These are phyloP conservation scores for Myriosclerotinia scirpicola DNA, from an alignment of 2,329 filamentous ascomycete species.

Conservation along the genomic window DNA sequence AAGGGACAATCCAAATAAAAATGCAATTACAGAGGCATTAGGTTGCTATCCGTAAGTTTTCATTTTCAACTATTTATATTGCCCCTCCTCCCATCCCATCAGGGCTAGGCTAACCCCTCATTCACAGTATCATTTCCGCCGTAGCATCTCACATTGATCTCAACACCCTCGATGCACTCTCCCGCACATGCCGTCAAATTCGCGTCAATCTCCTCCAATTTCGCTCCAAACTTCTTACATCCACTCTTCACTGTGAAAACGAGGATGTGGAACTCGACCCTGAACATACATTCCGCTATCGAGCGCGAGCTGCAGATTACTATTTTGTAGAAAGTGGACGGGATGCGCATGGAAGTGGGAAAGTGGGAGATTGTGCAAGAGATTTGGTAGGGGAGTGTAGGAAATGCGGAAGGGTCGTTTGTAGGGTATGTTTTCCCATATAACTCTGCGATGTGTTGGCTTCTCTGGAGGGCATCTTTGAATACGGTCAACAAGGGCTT, in stretches of 20 bases:
- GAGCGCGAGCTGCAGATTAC: conserved; percentile 58
- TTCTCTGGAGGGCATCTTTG: conserved; percentile 40
- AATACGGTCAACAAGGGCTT: background rate
- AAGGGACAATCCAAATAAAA: conserved; percentile 50
- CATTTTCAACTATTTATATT: conserved; percentile 39
- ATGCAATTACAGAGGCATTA: conserved; percentile 60
- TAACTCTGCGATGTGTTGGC: background rate
- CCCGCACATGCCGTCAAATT: conserved; percentile 77
- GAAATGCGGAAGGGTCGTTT: conserved; percentile 73
- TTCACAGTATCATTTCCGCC: conserved; percentile 68
- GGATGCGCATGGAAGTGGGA: conserved; percentile 54
- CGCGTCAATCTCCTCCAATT: conserved; percentile 77
- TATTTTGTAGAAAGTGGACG: conserved; percentile 58
- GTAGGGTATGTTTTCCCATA: conserved; percentile 62
- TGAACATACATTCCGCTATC: conserved; percentile 57
- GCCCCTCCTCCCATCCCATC: conserved; percentile 17
- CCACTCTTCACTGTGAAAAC: conserved; percentile 78
- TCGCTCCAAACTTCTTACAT: conserved; percentile 67
- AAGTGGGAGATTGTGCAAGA: conserved; percentile 75
- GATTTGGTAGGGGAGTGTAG: conserved; percentile 86
- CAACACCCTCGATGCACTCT: conserved; percentile 81
- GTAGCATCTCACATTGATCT: conserved; percentile 79
- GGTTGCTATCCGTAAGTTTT: conserved; percentile 67
- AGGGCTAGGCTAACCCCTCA: conserved; percentile 12
- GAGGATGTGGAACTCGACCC: conserved; percentile 59